Evolutionary conservation across 768 basidiomycete species (phyloP), one percentile per base, ranked within the genome.

Genomic region (Pleurotus salmoneostramineus): DNA sequence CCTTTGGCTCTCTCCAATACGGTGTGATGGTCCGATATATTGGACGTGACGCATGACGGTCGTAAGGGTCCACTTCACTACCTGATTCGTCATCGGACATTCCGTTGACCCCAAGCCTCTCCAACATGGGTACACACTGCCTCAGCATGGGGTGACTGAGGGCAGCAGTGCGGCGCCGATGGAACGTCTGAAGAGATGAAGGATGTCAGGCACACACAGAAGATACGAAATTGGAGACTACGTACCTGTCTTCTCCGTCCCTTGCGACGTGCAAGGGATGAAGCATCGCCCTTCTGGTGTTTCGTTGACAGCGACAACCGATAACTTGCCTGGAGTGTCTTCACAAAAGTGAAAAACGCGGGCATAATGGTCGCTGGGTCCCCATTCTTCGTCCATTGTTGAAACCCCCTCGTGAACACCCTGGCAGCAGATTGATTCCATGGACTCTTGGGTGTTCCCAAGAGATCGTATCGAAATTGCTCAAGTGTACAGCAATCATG

Each of bases 31-130:
- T n/a, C n/a, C n/a, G n/a, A n/a, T n/a, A n/a, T n/a, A n/a, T n/a
- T n/a, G n/a, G n/a, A n/a, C n/a, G n/a, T n/a, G n/a, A n/a, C n/a
- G n/a, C n/a, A n/a, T n/a, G n/a, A n/a, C n/a, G n/a, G n/a, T n/a
- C n/a, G n/a, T n/a, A n/a, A n/a, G 37, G 37, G 4, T 62, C 58
- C 10, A n/a, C 36, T 7, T 60, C 54, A 1, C 56, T 37, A 11
- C 65, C 63, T 5, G 65, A 65, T 44, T 68, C 62, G 54, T 68
- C 63, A 49, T 62, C 63, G 3, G 66, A 68, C 66, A 68, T 68
- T 3, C 66, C 66, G 42, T 65, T 61, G 0, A 60, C 40, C 5
- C 66, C 63, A n/a, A 67, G 62, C 7, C 48, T 36, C 37, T 66
- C 60, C 0, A 67, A 59, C 51, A 67, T 62, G 8, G 35, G 4